Conservation (phyloP, 768 basidiomycete genomes). For the Termitomyces sp. region DNA sequence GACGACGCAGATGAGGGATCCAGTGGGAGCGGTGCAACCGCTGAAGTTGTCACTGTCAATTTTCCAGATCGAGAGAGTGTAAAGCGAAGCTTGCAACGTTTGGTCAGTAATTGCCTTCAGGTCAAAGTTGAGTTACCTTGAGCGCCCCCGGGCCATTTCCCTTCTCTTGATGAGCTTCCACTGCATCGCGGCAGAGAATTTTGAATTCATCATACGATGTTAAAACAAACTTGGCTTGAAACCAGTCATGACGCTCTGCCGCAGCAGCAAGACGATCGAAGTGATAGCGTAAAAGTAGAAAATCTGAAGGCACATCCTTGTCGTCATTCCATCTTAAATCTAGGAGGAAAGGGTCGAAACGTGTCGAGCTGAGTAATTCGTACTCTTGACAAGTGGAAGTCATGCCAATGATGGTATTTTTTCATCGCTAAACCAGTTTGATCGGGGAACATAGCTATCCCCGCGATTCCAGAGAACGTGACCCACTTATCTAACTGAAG, state of each 20-base stretch:
- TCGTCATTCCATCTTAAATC: slow-evolving; percentile 53
- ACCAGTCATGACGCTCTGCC: slow-evolving; percentile 48
- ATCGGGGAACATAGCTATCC: no score
- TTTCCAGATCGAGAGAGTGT: slow-evolving; percentile 34
- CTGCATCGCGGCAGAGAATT: slow-evolving; percentile 38
- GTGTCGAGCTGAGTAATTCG: slow-evolving; percentile 47
- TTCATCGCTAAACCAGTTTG: no score
- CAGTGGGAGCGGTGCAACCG: slow-evolving; percentile 23
- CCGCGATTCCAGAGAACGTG: no score
- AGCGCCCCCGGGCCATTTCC: slow-evolving; percentile 19
- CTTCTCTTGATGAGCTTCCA: slow-evolving; percentile 23
- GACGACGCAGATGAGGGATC: slow-evolving; percentile 35
- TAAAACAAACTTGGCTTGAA: slow-evolving; percentile 25
- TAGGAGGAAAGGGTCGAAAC: slow-evolving; percentile 50
- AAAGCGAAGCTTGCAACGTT: slow-evolving; percentile 45
- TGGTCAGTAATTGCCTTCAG: slow-evolving; percentile 2
- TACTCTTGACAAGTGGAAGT: slow-evolving; percentile 10
- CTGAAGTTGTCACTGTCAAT: slow-evolving; percentile 28
- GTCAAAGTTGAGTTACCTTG: slow-evolving; percentile 20
- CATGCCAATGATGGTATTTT: background rate
- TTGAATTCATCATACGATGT: slow-evolving; percentile 33
- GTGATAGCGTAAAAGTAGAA: slow-evolving; percentile 59
- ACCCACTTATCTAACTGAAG: no score
- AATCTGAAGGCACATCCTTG: slow-evolving; percentile 46
- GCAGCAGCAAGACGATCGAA: slow-evolving; percentile 53